Evolutionary conservation across 1,139 yeast genomes (phyloP).

Genomic region (Candida frijolesensis): DNA sequence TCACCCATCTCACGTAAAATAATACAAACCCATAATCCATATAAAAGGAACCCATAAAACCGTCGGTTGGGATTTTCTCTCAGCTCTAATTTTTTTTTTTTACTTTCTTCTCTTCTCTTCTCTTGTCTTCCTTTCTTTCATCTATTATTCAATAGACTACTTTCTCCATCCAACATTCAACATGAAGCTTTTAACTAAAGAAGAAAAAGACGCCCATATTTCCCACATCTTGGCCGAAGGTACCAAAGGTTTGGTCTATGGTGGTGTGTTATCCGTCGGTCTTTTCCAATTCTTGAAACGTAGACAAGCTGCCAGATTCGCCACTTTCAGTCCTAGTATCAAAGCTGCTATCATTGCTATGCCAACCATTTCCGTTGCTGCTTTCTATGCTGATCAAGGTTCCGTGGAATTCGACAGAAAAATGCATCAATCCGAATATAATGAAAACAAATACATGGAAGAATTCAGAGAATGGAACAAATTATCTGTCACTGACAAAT

Average conservation of each 20-base stretch:
- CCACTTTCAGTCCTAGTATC: slow-evolving; percentile 39
- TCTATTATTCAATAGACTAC: not conserved
- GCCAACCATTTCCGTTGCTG: slow-evolving; percentile 44
- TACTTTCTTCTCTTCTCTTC: not conserved
- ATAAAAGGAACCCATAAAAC: not conserved
- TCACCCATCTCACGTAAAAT: not conserved
- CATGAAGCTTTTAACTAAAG: slow-evolving; percentile 44
- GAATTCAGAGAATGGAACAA: slow-evolving; percentile 55
- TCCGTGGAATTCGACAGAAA: slow-evolving; percentile 49
- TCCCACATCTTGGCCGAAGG: slow-evolving; percentile 41
- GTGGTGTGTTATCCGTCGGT: slow-evolving; percentile 37
- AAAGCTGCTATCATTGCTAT: slow-evolving; percentile 42
- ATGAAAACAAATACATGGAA: slow-evolving; percentile 37
- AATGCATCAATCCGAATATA: slow-evolving; percentile 38
- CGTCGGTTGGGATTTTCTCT: not conserved
- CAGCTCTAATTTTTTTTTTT: not conserved
- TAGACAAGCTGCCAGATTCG: slow-evolving; percentile 37
- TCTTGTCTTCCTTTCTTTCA: not conserved
- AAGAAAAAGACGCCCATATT: slow-evolving; percentile 46
- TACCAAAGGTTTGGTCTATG: slow-evolving; percentile 42
- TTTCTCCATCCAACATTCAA: not conserved
- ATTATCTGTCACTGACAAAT: slow-evolving; percentile 46
- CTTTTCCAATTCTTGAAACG: slow-evolving; percentile 35
- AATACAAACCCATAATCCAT: not conserved
- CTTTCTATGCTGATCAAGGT: slow-evolving; percentile 52